Evolutionary conservation across 2,329 filamentous ascomycete species (phyloP), one percentile per base, ranked within the genome.

Genomic region (Incumbomyces lentus): DNA sequence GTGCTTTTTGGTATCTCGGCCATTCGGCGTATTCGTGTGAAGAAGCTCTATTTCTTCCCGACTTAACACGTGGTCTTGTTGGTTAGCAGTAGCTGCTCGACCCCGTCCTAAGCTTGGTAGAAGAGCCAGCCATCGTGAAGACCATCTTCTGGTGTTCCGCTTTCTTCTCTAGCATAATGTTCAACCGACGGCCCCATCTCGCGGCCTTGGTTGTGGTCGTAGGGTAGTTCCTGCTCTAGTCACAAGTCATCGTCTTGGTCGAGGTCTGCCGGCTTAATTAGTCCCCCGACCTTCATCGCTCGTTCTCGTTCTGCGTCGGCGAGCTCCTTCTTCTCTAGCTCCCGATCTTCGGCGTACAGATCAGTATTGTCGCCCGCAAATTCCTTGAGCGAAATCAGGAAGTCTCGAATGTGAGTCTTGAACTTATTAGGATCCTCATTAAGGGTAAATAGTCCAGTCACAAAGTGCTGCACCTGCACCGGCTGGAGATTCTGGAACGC

Each of bases 231-330:
- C 64, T 79, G 65, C 37, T 78, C 70, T 53, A 89, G 86, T 95
- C 88, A 95, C 59, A 75, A 63, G 55, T 90, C 86, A 58, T 90
- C 86, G 55, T 88, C 78, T 53, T 84, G 81, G 43, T 88, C 90
- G 62, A 98, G 78, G 65, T 98, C 92, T n/a, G 88, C 92, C 41
- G 92, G 93, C 74, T 98, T 96, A 60, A 98, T 74, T 51, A 98
- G 74, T 60, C 93, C 92, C 56, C 92, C 89, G 47, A 98, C 87
- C 74, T 95, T 96, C 70, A 90, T 86, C 52, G 86, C 81, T 56
- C 90, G 83, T 67, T 95, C 87, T 59, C 89, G 82, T 64, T 98
- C 93, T 17, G 87, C 85, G 40, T 84, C 81, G 64, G 89, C 87
- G 39, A 85, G 86, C 58, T 90, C 86, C 54, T 80, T 81, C 51